Percentiles rank a stretch among this genome's conserved stretches.
Evolutionary conservation across 2,329 filamentous ascomycete species (phyloP).

Genomic region (Trichoderma sp.): DNA sequence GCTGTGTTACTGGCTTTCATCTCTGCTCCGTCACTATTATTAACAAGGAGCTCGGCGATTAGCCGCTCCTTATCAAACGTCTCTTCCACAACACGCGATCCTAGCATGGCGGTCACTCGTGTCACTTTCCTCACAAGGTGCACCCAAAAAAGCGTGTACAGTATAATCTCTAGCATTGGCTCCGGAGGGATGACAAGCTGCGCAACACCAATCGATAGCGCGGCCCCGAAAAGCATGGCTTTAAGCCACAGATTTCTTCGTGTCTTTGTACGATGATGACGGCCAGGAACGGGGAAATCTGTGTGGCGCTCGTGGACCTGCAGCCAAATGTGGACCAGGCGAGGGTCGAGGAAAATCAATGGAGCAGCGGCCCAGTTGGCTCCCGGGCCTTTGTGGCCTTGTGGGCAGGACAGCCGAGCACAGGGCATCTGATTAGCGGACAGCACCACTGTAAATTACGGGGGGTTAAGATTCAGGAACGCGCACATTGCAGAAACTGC

Average conservation of each 20-base stretch:
- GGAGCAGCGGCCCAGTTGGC: background rate
- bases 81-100: background rate
- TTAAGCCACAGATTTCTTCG: background rate
- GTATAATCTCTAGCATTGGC: background rate
- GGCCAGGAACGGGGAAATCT: constrained; percentile 16
- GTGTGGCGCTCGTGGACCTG: constrained; percentile 14
- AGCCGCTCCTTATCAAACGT: background rate
- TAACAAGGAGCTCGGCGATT: no score
- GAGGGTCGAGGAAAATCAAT: background rate
- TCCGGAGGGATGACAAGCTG: constrained; percentile 5
- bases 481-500: background rate
- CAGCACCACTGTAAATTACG: constrained; percentile 5
- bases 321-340: constrained; percentile 9
- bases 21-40: no score
- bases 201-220: constrained; percentile 16
- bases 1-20: no score
- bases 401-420: background rate
- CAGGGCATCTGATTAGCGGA: background rate
- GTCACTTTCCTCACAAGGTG: background rate
- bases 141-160: no score
- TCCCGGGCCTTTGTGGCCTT: background rate
- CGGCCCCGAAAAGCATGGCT: background rate
- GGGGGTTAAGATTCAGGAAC: background rate
- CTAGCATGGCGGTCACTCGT: background rate
- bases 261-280: background rate